A percentile compares a stretch with the other conserved stretches of the same genome.
Evolutionary conservation across 2,329 filamentous ascomycete genomes (phyloP).

Genomic region (Capronia coronata): DNA sequence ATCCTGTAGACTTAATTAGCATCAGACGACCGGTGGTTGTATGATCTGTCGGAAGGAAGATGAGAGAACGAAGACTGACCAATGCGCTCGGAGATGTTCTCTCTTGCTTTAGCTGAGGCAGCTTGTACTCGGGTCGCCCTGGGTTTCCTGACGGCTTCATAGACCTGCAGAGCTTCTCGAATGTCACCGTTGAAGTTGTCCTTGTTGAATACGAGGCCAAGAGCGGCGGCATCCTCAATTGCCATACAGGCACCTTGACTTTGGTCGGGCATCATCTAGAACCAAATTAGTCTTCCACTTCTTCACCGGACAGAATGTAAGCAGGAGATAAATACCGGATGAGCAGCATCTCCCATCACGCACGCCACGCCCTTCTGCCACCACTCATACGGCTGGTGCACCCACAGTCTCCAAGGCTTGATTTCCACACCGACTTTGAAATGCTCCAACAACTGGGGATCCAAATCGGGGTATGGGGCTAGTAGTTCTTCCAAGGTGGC

Average conservation of each 20-base stretch:
- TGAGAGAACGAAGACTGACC: slow-evolving; percentile 34
- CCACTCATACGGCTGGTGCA: slow-evolving; percentile 56
- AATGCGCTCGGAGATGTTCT: slow-evolving; percentile 59
- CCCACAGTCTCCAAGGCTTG: slow-evolving; percentile 59
- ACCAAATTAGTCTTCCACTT: background rate
- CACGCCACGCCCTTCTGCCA: slow-evolving; percentile 48
- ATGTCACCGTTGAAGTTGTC: slow-evolving; percentile 25
- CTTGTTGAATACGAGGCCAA: slow-evolving; percentile 54
- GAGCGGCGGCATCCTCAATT: slow-evolving; percentile 58
- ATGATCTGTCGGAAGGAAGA: no score
- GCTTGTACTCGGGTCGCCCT: slow-evolving; percentile 40
- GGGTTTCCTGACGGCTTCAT: slow-evolving; percentile 31
- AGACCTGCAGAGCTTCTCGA: slow-evolving; percentile 27
- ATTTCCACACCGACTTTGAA: slow-evolving; percentile 57
- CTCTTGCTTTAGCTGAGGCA: slow-evolving; percentile 52
- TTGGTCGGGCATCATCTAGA: slow-evolving; percentile 62
- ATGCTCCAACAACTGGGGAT: slow-evolving; percentile 52
- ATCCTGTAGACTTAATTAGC: slow-evolving; percentile 42
- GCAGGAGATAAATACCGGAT: slow-evolving; percentile 45
- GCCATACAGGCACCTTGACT: slow-evolving; percentile 64
- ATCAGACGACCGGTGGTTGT: no score
- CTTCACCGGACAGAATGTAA: background rate
- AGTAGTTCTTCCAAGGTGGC: slow-evolving; percentile 53
- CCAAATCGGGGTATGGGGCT: slow-evolving; percentile 54
- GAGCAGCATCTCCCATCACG: slow-evolving; percentile 60